phyloP scores from a whole-genome alignment of 1,139 yeast species.

The Hansenula sp. region DNA sequence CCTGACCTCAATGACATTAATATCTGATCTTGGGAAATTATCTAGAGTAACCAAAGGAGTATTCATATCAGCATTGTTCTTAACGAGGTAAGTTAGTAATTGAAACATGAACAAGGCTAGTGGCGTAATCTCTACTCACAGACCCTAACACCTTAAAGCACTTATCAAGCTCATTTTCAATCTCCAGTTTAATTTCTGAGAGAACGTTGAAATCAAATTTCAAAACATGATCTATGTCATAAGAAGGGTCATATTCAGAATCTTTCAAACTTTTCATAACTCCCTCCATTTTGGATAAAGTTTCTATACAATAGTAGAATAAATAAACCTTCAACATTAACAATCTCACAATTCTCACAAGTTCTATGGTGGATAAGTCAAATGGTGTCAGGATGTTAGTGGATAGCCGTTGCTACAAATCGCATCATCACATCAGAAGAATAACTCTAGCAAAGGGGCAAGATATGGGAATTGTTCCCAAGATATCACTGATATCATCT shows the following conservation, averaged over 20 bases:
- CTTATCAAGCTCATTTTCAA: conserved; percentile 15
- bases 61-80: conserved; percentile 51
- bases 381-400: too few species aligned
- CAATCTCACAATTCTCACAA: too few species aligned
- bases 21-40: conserved; percentile 84
- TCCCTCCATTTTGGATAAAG: conserved; percentile 2
- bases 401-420: too few species aligned
- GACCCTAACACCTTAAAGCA: not conserved
- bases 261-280: conserved; percentile 1
- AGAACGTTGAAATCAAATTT: not conserved
- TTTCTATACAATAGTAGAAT: too few species aligned
- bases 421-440: too few species aligned
- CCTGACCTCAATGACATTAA: conserved; percentile 70
- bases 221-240: not conserved
- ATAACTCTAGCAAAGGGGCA: too few species aligned
- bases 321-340: too few species aligned
- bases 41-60: conserved; percentile 63
- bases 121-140: conserved; percentile 7
- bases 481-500: too few species aligned
- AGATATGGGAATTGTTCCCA: too few species aligned
- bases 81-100: too few species aligned
- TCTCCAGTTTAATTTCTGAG: conserved; percentile 10
- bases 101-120: too few species aligned
- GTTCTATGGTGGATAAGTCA: too few species aligned
- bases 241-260: not conserved